Conservation (phyloP, 208 protist species). For the Trypanosoma caninum region DNA sequence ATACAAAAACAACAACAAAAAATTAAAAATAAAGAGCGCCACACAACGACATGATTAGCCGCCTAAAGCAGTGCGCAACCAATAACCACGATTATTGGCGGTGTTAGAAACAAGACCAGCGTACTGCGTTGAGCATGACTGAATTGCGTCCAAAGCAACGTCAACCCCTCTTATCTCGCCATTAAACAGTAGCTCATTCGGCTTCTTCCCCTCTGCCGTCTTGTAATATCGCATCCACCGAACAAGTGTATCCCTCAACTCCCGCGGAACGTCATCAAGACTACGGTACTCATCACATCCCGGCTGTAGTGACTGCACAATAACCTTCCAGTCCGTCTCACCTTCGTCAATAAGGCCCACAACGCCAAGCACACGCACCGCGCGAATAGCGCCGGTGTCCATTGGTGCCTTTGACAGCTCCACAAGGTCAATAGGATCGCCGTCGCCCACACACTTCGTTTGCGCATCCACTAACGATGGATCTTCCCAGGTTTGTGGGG, state of each 20-base stretch:
- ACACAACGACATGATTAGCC: not conserved
- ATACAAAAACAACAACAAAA: too few species aligned
- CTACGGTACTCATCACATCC: constrained; percentile 32
- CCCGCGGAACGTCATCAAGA: constrained; percentile 51
- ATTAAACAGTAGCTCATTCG: constrained; percentile 83
- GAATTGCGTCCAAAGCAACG: constrained; percentile 57
- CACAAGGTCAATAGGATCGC: constrained; percentile 90
- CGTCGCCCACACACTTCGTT: constrained; percentile 76
- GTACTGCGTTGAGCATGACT: constrained; percentile 62
- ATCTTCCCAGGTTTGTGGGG: constrained; percentile 94
- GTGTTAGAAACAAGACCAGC: constrained; percentile 35
- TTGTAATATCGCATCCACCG: constrained; percentile 93
- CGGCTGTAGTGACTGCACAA: constrained; percentile 39
- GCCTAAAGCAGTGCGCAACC: constrained; percentile 38
- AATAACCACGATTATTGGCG: constrained; percentile 48
- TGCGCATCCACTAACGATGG: constrained; percentile 35
- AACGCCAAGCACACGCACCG: constrained; percentile 84
- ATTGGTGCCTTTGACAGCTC: constrained; percentile 47
- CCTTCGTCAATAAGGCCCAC: constrained; percentile 89
- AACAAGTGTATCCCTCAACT: constrained; percentile 44
- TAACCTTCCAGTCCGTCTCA: constrained; percentile 93
- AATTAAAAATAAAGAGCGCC: not conserved
- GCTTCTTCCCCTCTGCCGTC: constrained; percentile 87
- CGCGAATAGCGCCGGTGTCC: constrained; percentile 35
- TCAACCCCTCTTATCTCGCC: constrained; percentile 54